Conservation (phyloP, 2,329 filamentous ascomycete genomes). For the Ascochyta fabae region DNA sequence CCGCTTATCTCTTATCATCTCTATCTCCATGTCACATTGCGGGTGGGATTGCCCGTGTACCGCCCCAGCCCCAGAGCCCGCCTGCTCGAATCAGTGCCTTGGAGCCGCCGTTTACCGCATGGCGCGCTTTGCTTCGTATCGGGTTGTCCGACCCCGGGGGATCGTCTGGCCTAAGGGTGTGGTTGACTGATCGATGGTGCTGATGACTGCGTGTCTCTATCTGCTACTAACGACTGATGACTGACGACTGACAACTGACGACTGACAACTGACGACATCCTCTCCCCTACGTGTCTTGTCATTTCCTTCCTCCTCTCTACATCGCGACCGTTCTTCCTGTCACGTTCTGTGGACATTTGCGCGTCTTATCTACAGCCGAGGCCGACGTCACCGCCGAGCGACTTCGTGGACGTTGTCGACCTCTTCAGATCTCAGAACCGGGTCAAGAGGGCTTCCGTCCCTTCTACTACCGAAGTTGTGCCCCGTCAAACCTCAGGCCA, state of each 20-base stretch:
- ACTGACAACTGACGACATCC: neutral
- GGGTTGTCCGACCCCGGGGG: constrained; percentile 35
- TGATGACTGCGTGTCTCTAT: constrained; percentile 26
- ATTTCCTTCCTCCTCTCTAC: neutral
- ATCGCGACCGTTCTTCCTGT: constrained; percentile 1
- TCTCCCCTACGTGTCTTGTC: neutral
- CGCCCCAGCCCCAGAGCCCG: constrained; percentile 25
- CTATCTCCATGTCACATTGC: constrained; percentile 19
- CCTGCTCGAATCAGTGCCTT: constrained; percentile 21
- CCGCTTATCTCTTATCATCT: constrained; percentile 14
- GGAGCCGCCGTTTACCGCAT: constrained; percentile 24
- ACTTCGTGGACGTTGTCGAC: neutral
- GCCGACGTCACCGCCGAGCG: constrained; percentile 13
- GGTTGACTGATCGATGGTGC: constrained; percentile 15
- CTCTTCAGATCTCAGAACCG: neutral
- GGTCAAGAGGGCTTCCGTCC: neutral
- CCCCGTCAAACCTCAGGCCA: constrained; percentile 6
- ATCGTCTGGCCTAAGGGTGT: constrained; percentile 25
- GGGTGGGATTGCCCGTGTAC: constrained; percentile 6
- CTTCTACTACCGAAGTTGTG: neutral
- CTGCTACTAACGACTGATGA: neutral
- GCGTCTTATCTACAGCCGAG: constrained; percentile 15
- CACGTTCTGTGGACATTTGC: constrained; percentile 1
- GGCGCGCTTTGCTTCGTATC: constrained; percentile 25
- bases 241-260: neutral